Conservation (phyloP, 352 stramenopile genomes). For the Phytophthora pini region DNA sequence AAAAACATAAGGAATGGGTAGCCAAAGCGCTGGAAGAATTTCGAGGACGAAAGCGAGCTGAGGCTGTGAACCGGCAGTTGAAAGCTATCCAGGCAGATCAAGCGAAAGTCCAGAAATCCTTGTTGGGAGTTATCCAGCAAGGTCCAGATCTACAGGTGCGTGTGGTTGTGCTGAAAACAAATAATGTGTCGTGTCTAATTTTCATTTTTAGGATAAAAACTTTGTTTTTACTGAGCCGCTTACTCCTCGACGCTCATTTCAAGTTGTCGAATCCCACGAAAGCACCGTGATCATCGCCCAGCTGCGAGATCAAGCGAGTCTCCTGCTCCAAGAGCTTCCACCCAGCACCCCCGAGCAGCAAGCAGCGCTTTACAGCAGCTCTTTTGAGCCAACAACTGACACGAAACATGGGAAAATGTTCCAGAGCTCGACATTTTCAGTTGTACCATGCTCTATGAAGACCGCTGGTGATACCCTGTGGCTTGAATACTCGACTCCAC, state of each 20-base stretch:
- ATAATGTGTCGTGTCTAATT: not conserved
- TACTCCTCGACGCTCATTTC: not conserved
- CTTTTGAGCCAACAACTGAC: conserved; percentile 8
- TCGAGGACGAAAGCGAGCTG: not conserved
- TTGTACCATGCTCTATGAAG: conserved; percentile 16
- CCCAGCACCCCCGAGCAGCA: not conserved
- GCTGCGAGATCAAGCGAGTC: conserved; percentile 1
- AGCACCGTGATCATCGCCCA: conserved; percentile 7
- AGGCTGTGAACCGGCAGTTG: conserved; percentile 8
- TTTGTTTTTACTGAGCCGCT: not conserved
- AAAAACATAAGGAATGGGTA: too few relatives aligned
- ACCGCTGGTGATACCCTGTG: conserved; percentile 12
- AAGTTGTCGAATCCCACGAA: not conserved
- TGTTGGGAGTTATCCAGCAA: conserved; percentile 10
- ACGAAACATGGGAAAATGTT: conserved; percentile 22
- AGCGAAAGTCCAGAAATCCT: conserved; percentile 3
- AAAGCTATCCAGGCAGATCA: conserved; percentile 5
- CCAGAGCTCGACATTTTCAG: conserved; percentile 9
- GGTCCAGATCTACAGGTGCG: not conserved
- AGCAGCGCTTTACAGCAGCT: conserved; percentile 6
- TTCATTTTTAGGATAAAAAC: not conserved
- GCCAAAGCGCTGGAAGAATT: conserved; percentile 13
- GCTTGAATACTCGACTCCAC: conserved; percentile 13
- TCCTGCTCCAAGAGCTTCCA: conserved; percentile 3
- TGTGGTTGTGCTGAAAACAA: not conserved